Percentiles rank a stretch among this genome's conserved stretches.
phyloP scores from a whole-genome alignment of 1,284 basidiomycete genomes.

The Microbotryum violaceum region DNA sequence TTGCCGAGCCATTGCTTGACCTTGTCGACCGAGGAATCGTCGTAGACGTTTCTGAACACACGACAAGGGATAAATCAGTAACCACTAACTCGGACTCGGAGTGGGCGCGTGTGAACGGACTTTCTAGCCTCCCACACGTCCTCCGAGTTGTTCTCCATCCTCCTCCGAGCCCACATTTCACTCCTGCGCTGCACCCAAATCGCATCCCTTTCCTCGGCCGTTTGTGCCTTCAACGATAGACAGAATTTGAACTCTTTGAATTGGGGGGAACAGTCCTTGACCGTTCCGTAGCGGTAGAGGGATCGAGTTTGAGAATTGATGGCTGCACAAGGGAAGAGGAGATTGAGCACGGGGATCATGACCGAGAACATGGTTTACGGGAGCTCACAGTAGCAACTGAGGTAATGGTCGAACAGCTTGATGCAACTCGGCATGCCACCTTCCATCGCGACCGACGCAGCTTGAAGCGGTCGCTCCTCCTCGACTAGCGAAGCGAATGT shows the following conservation, averaged over 20 bases:
- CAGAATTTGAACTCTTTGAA: constrained; percentile 95
- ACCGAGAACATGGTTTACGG: neutral
- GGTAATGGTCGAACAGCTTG: constrained; percentile 34
- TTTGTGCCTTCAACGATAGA: constrained; percentile 68
- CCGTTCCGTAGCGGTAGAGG: constrained; percentile 75
- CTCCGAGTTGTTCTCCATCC: constrained; percentile 71
- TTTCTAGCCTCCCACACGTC: constrained; percentile 83
- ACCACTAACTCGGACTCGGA: too few relatives aligned
- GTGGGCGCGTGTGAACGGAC: constrained; percentile 46
- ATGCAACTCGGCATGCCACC: constrained; percentile 34
- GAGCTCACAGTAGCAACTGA: constrained; percentile 33
- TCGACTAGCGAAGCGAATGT: constrained; percentile 29
- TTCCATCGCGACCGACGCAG: constrained; percentile 30
- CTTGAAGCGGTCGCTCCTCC: constrained; percentile 34
- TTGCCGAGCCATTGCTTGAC: too few relatives aligned
- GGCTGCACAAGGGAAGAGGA: constrained; percentile 46
- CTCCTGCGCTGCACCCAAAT: constrained; percentile 78
- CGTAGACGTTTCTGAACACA: too few relatives aligned
- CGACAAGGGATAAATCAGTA: too few relatives aligned
- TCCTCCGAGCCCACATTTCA: constrained; percentile 79
- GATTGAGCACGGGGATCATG: constrained; percentile 1
- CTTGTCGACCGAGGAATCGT: too few relatives aligned
- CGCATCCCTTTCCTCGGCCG: constrained; percentile 65
- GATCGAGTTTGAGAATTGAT: constrained; percentile 73
- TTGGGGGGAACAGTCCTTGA: constrained; percentile 68